Base-by-base conservation (phyloP, 2,329 filamentous ascomycete genomes). In the Diplodia seriata region DNA sequence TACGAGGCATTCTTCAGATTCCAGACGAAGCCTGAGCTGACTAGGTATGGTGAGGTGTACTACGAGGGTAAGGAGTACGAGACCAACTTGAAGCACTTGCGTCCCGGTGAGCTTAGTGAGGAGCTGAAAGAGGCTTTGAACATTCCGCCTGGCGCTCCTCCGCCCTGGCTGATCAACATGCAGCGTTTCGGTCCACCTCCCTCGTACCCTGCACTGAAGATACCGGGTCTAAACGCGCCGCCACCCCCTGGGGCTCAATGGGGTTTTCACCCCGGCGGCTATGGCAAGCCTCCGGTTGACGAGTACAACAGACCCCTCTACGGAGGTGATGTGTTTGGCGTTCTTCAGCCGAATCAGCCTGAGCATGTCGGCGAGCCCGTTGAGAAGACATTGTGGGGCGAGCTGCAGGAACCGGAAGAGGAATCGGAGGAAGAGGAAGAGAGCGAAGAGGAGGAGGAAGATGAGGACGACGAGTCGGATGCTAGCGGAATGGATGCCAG, bases 11-110 rank as follows among this genome's bases (percentile, higher is more conserved):
- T 99, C 84, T 99, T 99, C 84, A 89, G 93, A 69, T 96, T 97
- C 77, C 95, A 99, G 81, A 97, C 93, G 50, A 99, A 99, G 81
- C 95, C 95, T 0, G 90, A 93, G 73, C 83, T 99, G 70, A 98
- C 95, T 38, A 88, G 94, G 53, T 99, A 97, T 74, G 95, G 95
- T 50, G 95, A 99, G 79, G 94, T 99, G n/a, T 99, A 99, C 80
- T 98, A 98, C 78, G 95, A 99, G 80, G 95, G 95, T 76, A 99
- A 99, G 79, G 95, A 99, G 78, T 95, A 92, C 76, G 95, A 99
- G 80, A 97, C 95, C 0, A 97, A 98, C 77, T 86, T 97, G 71
- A 90, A 92, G 73, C 92, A 97, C 80, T 87, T 97, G 69, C 89
- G 93, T 71, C 92, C 95, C 1, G 95, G 95, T 43, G 94, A 98